phyloP scores from a whole-genome alignment of 768 basidiomycete species.

The Boletellus ananiceps region DNA sequence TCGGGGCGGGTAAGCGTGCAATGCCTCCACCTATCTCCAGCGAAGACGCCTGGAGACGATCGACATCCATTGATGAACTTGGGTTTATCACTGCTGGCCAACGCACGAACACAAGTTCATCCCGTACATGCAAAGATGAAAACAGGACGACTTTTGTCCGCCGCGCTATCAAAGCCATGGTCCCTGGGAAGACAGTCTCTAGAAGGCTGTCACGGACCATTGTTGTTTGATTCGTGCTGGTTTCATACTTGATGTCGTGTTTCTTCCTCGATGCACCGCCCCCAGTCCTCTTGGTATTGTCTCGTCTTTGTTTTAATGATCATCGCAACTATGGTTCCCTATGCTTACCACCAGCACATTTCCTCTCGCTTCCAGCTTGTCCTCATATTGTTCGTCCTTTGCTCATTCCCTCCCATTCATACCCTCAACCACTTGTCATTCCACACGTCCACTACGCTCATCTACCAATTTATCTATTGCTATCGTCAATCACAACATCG shows the following conservation, averaged over 20 bases:
- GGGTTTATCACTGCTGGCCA: conserved; percentile 46
- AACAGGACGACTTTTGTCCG: conserved; percentile 51
- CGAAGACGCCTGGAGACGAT: conserved; percentile 45
- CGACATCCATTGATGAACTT: conserved; percentile 60
- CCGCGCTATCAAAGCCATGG: conserved; percentile 74
- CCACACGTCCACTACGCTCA: conserved; percentile 28
- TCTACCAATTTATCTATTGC: conserved; percentile 32
- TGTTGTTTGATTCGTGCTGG: conserved; percentile 14
- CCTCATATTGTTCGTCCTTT: conserved; percentile 20
- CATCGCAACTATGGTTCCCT: conserved; percentile 7
- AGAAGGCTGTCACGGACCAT: conserved; percentile 45
- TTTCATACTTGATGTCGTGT: background rate
- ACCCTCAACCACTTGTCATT: conserved; percentile 9
- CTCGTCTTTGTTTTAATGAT: conserved; percentile 17
- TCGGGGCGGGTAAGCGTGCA: conserved; percentile 38
- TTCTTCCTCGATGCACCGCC: background rate
- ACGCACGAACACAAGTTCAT: conserved; percentile 16
- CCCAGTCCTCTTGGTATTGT: background rate
- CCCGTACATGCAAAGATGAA: conserved; percentile 41
- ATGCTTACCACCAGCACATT: conserved; percentile 14
- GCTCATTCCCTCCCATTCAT: conserved; percentile 11
- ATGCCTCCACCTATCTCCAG: conserved; percentile 76
- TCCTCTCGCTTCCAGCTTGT: conserved; percentile 18
- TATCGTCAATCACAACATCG: conserved; percentile 25
- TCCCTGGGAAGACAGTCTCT: conserved; percentile 55